Conservation (phyloP, 1,284 basidiomycete genomes). For the Neotropicomus parvogracilis region DNA sequence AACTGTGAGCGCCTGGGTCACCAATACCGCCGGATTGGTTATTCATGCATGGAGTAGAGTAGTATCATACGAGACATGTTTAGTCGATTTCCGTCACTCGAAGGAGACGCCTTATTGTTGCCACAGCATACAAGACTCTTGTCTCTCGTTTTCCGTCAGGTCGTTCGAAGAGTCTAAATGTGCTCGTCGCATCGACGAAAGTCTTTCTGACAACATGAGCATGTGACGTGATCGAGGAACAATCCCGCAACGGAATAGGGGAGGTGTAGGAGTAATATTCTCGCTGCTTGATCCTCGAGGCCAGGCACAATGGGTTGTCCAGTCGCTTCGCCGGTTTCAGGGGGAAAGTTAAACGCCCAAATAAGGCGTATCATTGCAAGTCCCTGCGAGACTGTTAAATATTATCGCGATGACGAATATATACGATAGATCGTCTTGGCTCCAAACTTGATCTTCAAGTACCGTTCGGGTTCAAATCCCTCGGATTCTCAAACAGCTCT, state of each 20-base stretch:
- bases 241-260: slow-evolving; percentile 4
- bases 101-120: background rate
- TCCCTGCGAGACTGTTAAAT: background rate
- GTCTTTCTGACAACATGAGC: slow-evolving; percentile 3
- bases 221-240: slow-evolving; percentile 1
- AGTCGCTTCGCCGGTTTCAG: background rate
- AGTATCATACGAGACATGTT: too few species aligned
- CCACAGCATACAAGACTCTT: background rate
- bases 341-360: slow-evolving; percentile 8
- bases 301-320: background rate
- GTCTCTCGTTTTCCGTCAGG: background rate
- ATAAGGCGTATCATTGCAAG: slow-evolving; percentile 3
- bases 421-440: background rate
- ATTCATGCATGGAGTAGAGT: too few species aligned
- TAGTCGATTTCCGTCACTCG: background rate
- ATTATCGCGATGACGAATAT: background rate
- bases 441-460: slow-evolving; percentile 3
- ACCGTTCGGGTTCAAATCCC: slow-evolving; percentile 3
- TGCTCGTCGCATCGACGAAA: slow-evolving; percentile 4
- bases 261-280: slow-evolving; percentile 5
- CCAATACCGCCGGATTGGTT: too few species aligned
- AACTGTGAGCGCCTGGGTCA: too few species aligned
- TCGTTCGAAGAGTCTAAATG: slow-evolving; percentile 2
- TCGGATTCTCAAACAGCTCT: slow-evolving; percentile 6
- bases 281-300: slow-evolving; percentile 1